These are phyloP conservation scores for Macadamia integrifolia DNA, from an alignment of 164 flowering plant genomes.

Conservation along the genomic window DNA sequence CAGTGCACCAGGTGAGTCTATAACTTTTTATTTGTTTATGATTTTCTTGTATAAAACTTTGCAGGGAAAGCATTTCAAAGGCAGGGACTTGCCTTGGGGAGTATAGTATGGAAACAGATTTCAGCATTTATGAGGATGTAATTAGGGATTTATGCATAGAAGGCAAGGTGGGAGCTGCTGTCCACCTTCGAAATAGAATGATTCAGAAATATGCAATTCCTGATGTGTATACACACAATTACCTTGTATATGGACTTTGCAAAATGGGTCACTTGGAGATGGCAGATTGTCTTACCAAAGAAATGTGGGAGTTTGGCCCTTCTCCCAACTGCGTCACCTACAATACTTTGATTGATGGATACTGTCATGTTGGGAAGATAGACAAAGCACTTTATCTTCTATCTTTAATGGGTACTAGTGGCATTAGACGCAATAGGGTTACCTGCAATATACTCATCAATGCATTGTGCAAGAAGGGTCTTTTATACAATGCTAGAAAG, in stretches of 20 bases:
- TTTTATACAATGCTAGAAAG: conserved; percentile 41
- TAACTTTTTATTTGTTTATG: background rate
- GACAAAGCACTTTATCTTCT: conserved; percentile 55
- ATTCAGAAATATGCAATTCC: conserved; percentile 33
- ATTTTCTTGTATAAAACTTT: conserved; percentile 2
- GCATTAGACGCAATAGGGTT: conserved; percentile 49
- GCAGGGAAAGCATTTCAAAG: conserved; percentile 50
- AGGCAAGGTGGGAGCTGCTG: conserved; percentile 58
- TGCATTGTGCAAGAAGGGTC: conserved; percentile 60
- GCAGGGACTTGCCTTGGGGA: conserved; percentile 17
- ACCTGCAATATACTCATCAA: conserved; percentile 66
- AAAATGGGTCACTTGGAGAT: conserved; percentile 44
- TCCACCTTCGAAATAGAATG: conserved; percentile 43
- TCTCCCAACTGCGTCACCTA: conserved; percentile 58
- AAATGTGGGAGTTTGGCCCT: conserved; percentile 54
- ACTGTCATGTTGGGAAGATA: conserved; percentile 42
- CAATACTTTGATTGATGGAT: conserved; percentile 60
- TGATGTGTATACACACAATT: conserved; percentile 57
- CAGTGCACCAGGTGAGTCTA: background rate
- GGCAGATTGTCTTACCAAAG: conserved; percentile 50
- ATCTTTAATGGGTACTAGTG: conserved; percentile 36
- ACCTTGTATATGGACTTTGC: conserved; percentile 59
- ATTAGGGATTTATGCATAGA: conserved; percentile 45
- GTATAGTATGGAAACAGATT: conserved; percentile 10
- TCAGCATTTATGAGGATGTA: conserved; percentile 14